These are phyloP conservation scores for Sugiyamaella pinicola DNA, from an alignment of 1,139 yeast species.

Conservation along the genomic window DNA sequence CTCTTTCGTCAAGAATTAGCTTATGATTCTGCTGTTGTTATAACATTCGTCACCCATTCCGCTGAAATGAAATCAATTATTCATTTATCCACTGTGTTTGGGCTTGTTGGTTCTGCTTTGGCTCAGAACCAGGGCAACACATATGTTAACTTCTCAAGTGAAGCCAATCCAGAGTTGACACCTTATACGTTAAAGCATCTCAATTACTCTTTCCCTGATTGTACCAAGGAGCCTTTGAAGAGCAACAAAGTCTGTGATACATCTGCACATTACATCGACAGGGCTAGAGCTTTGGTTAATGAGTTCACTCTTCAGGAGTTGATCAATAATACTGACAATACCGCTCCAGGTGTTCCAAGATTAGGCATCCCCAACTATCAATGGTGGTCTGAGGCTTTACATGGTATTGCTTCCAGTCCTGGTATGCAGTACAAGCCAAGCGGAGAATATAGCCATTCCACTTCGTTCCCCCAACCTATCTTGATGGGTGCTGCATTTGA, in stretches of 20 bases:
- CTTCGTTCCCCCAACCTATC: constrained; percentile 27
- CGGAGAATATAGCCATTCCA: constrained; percentile 22
- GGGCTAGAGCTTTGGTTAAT: constrained; percentile 54
- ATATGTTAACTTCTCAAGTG: constrained; percentile 8
- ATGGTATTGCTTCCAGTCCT: constrained; percentile 58
- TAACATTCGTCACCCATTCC: too few species aligned
- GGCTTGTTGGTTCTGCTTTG: constrained; percentile 9
- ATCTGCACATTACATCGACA: constrained; percentile 35
- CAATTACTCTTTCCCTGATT: constrained; percentile 24
- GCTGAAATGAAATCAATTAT: constrained; percentile 6
- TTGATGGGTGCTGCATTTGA: constrained; percentile 55
- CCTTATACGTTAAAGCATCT: constrained; percentile 12
- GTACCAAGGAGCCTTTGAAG: constrained; percentile 22
- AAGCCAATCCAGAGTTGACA: too few species aligned
- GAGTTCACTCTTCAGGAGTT: constrained; percentile 58
- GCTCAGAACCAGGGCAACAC: constrained; percentile 20
- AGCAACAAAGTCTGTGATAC: constrained; percentile 24
- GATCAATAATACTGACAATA: constrained; percentile 60
- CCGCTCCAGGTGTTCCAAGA: constrained; percentile 55
- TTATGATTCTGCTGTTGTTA: too few species aligned
- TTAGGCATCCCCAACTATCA: constrained; percentile 53
- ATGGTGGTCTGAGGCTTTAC: constrained; percentile 56
- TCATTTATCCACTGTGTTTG: constrained; percentile 3
- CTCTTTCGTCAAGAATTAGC: background rate
- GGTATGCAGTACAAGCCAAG: constrained; percentile 41